These are phyloP conservation scores for Suillus variegatus DNA, from an alignment of 768 basidiomycete genomes.

Conservation along the genomic window DNA sequence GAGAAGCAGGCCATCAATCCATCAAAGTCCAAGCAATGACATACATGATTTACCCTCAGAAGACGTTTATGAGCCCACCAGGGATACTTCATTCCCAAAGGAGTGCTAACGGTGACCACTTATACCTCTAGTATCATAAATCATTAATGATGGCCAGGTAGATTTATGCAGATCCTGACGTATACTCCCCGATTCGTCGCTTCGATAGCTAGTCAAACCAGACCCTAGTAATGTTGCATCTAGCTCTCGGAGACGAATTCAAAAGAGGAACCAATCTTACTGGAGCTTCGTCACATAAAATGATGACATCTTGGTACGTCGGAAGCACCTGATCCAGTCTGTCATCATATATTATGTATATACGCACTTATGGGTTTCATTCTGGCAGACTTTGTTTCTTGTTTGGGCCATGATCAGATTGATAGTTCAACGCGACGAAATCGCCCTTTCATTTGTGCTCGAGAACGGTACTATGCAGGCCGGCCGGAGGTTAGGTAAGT, in stretches of 20 bases:
- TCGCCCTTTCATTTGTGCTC: background rate
- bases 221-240: conserved; percentile 22
- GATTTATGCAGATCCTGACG: conserved; percentile 28
- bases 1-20: conserved; percentile 3
- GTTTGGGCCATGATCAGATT: background rate
- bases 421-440: background rate
- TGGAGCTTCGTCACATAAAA: background rate
- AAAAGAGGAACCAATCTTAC: background rate
- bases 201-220: conserved; percentile 11
- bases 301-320: background rate
- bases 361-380: background rate
- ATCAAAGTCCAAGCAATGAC: conserved; percentile 23
- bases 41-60: conserved; percentile 30
- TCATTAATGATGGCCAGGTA: conserved; percentile 19
- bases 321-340: background rate
- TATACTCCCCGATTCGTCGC: conserved; percentile 32
- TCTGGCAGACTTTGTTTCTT: background rate
- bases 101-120: conserved; percentile 28
- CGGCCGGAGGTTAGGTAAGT: background rate
- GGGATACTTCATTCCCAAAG: conserved; percentile 34
- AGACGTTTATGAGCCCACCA: conserved; percentile 28
- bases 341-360: background rate
- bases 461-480: background rate
- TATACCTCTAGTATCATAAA: background rate
- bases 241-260: conserved; percentile 27